These are phyloP conservation scores for Coccomyxa sp. DNA, from an alignment of 139 green algal species.

Conservation along the genomic window DNA sequence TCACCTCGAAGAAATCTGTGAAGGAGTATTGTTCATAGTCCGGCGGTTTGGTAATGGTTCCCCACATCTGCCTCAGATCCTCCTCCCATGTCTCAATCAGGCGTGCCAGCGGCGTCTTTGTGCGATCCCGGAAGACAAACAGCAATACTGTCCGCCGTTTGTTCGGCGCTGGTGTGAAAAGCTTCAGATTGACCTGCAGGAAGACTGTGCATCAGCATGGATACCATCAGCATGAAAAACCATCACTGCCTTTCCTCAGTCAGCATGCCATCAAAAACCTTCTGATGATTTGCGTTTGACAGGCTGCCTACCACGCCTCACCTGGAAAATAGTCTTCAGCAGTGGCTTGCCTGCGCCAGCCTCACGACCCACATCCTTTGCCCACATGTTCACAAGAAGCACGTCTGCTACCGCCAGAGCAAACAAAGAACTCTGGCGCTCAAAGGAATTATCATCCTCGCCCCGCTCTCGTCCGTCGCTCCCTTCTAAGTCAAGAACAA, in stretches of 20 bases:
- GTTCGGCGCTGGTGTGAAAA: slow-evolving; percentile 81
- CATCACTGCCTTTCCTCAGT: not conserved
- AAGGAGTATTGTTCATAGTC: slow-evolving; percentile 58
- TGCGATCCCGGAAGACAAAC: slow-evolving; percentile 97
- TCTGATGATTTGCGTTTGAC: not conserved
- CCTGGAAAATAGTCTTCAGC: slow-evolving; percentile 97
- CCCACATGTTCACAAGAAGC: slow-evolving; percentile 97
- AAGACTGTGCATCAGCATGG: not conserved
- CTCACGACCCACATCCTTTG: slow-evolving; percentile 96
- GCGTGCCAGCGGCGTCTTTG: slow-evolving; percentile 77
- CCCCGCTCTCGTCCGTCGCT: slow-evolving; percentile 82
- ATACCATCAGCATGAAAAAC: not conserved
- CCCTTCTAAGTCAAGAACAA: slow-evolving; percentile 96
- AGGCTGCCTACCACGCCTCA: not conserved
- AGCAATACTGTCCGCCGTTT: slow-evolving; percentile 78
- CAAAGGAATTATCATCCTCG: slow-evolving; percentile 98
- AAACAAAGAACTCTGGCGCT: slow-evolving; percentile 95
- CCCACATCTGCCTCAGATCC: slow-evolving; percentile 85
- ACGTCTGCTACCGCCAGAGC: slow-evolving; percentile 91
- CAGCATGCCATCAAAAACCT: not conserved
- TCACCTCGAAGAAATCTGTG: slow-evolving; percentile 90
- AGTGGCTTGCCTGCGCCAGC: slow-evolving; percentile 93
- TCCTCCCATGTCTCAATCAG: slow-evolving; percentile 51
- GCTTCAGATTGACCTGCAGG: slow-evolving; percentile 93
- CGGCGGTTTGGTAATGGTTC: slow-evolving; percentile 80